Evolutionary conservation across 805 yeast species (phyloP).

Genomic region (Kazachstania martiniae): DNA sequence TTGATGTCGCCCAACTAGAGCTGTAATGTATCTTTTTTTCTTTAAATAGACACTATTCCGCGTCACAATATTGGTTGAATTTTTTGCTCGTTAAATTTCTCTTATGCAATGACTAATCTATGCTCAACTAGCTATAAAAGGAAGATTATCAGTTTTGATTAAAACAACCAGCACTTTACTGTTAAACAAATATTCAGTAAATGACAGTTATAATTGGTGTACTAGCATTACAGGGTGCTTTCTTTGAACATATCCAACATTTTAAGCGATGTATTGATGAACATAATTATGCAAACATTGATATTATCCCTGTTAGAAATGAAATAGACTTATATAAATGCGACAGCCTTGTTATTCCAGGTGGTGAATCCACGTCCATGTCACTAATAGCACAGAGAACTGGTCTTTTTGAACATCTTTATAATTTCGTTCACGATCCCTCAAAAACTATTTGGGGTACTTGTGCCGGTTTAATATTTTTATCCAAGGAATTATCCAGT

Average conservation of each 20-base stretch:
- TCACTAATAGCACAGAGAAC: constrained; percentile 61
- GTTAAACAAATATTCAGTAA: too few species aligned
- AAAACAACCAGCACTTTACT: too few species aligned
- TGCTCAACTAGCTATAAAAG: too few species aligned
- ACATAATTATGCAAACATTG: constrained; percentile 14
- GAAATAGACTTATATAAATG: constrained; percentile 38
- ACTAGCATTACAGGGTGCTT: constrained; percentile 72
- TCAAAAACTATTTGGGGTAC: constrained; percentile 71
- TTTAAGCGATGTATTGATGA: constrained; percentile 30
- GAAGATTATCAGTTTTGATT: too few species aligned
- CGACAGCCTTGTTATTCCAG: constrained; percentile 56
- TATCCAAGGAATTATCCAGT: constrained; percentile 43
- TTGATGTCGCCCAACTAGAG: too few species aligned
- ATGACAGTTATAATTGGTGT: too few species aligned
- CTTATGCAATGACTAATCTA: too few species aligned
- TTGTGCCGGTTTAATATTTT: constrained; percentile 70
- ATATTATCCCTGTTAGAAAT: constrained; percentile 41
- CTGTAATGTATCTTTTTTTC: too few species aligned
- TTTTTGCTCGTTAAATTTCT: too few species aligned
- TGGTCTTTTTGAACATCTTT: constrained; percentile 43
- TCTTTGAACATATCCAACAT: constrained; percentile 51
- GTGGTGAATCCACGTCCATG: constrained; percentile 61
- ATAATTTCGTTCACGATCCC: constrained; percentile 36
- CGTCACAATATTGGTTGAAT: too few species aligned
- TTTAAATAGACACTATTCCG: too few species aligned